A percentile compares a stretch with the other conserved stretches of the same genome.
Conservation (phyloP, 1,284 basidiomycete genomes). For the Sporisorium iseilematis-ciliati region DNA sequence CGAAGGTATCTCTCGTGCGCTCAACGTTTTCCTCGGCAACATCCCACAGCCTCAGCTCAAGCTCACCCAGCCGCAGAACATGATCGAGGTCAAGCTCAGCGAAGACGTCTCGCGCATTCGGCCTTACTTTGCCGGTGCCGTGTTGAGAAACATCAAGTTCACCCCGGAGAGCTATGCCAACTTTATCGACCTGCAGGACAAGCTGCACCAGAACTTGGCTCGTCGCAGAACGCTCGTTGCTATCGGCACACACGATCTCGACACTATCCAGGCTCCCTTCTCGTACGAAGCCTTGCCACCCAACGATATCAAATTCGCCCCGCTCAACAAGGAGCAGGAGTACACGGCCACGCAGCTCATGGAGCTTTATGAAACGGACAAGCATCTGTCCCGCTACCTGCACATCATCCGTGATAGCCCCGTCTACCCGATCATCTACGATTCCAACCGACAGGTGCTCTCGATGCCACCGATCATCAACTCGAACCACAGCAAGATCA, state of each 20-base stretch:
- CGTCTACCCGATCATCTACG: constrained; percentile 98
- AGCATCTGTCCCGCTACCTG: constrained; percentile 88
- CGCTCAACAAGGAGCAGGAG: constrained; percentile 82
- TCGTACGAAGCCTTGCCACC: constrained; percentile 90
- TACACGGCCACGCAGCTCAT: constrained; percentile 71
- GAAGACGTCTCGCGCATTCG: constrained; percentile 75
- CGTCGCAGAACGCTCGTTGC: constrained; percentile 90
- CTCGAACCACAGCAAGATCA: constrained; percentile 85
- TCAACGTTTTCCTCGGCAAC: constrained; percentile 86
- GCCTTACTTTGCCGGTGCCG: constrained; percentile 89
- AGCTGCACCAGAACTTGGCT: constrained; percentile 96
- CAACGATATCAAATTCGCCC: constrained; percentile 88
- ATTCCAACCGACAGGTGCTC: constrained; percentile 84
- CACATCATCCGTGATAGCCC: constrained; percentile 94
- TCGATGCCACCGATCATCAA: constrained; percentile 92
- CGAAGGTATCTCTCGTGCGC: constrained; percentile 90
- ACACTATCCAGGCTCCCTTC: constrained; percentile 88
- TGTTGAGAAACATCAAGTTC: constrained; percentile 89
- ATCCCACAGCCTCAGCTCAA: constrained; percentile 74
- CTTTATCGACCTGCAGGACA: constrained; percentile 97
- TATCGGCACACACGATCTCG: constrained; percentile 97
- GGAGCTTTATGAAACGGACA: constrained; percentile 81
- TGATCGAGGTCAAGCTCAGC: constrained; percentile 55
- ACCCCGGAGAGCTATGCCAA: constrained; percentile 90
- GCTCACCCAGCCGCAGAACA: constrained; percentile 50